Evolutionary conservation across 176 grass and related monocot species (phyloP), one percentile per base, ranked within the genome.

Genomic region (Oryza glumipatula): DNA sequence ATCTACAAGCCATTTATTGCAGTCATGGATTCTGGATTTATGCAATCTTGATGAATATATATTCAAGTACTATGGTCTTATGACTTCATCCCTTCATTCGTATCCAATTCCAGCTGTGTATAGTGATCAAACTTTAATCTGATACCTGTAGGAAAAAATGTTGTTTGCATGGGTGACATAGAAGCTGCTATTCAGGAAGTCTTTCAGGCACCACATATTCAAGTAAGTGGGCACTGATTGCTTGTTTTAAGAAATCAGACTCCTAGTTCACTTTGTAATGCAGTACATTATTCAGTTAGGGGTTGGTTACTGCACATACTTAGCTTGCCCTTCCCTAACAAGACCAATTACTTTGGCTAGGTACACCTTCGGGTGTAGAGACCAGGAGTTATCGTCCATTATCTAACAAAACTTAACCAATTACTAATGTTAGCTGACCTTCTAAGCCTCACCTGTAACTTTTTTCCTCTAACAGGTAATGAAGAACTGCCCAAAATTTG

Each of bases 121-220:
- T 65, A 75, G 13, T 32, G 14, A 76, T 60, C 80, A 38, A 88
- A 65, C 38, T 74, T 61, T 16, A 28, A 73, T 88, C 38, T 5
- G 39, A 51, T 84, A 76, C 16, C 88, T 83, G 65, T 85, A 96
- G 93, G 83, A 82, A 93, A 92, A 38, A 68, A 79, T 61, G 70
- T 86, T 80, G 93, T 99, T 83, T 89, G 78, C 71, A 95, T 99
- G 93, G 75, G 77, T 90, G 93, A 99, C 69, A 89, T 99, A 85
- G 91, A 99, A 88, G 77, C 79, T 67, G 93, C 96, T 46, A 88
- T 99, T 72, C 87, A 96, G 38, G 96, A 99, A 90, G 96, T 99
- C 49, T 99, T 99, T 80, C 93, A 99, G 86, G 93, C 93, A 68
- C 91, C 96, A 61, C 96, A 99, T 87, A 96, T 99, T 92, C 96